A percentile compares a stretch with the other conserved stretches of the same genome.
Evolutionary conservation across 2,329 filamentous ascomycete species (phyloP).

Genomic region (Cladosporium colombiae): DNA sequence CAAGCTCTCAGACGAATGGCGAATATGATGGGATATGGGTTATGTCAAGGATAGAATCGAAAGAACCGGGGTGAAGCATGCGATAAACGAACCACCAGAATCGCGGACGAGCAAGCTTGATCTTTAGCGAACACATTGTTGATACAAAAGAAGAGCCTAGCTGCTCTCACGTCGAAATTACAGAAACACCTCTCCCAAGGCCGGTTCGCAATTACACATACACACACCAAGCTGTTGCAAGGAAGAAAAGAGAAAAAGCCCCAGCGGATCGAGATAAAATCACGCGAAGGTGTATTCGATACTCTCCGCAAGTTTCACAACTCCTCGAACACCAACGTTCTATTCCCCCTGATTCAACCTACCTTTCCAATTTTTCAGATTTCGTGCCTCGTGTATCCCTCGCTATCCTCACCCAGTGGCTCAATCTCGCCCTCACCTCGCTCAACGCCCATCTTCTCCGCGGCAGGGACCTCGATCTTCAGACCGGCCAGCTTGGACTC

Average conservation of each 20-base stretch:
- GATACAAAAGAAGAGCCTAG: conserved; percentile 10
- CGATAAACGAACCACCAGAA: not conserved
- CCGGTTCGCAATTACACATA: not conserved
- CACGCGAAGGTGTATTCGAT: not conserved
- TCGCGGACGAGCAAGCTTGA: not conserved
- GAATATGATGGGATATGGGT: no score
- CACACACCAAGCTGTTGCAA: not conserved
- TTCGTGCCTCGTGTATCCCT: conserved; percentile 17
- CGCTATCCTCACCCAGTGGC: conserved; percentile 15
- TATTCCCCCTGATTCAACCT: not conserved
- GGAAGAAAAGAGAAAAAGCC: not conserved
- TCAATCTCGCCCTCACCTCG: conserved; percentile 9
- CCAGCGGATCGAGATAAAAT: not conserved
- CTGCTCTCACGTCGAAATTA: not conserved
- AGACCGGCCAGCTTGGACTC: conserved; percentile 56
- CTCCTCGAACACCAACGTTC: conserved; percentile 15
- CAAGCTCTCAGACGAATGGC: not conserved
- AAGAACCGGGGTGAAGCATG: no score
- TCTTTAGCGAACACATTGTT: conserved; percentile 1
- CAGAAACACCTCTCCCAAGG: not conserved
- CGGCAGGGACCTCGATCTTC: conserved; percentile 13
- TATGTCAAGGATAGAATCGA: no score
- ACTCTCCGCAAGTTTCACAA: not conserved
- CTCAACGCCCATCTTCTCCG: conserved; percentile 20
- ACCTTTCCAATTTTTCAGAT: not conserved